phyloP scores from a whole-genome alignment of 441 rosid genomes.

The Macaranga tanarius region DNA sequence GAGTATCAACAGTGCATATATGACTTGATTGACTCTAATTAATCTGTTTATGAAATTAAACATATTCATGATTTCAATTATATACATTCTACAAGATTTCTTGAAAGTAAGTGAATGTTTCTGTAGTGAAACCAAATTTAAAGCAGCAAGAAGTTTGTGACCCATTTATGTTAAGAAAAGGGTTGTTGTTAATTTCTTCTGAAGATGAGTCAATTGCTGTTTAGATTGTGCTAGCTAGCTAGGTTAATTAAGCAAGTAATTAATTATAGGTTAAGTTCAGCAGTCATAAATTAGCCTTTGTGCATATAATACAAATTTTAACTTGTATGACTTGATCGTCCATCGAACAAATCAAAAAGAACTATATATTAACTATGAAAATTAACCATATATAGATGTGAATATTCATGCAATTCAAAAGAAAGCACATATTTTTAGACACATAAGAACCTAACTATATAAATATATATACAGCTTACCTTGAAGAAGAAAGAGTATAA shows the following conservation, averaged over 20 bases:
- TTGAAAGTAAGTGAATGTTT: neutral
- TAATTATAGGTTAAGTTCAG: neutral
- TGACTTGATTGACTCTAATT: neutral
- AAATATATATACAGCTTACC: slow-evolving; percentile 18
- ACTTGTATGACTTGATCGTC: neutral
- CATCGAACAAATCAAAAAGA: too few relatives aligned
- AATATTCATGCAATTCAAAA: neutral
- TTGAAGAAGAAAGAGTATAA: neutral
- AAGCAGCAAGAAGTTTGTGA: neutral
- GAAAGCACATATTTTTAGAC: neutral
- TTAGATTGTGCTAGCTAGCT: too few relatives aligned
- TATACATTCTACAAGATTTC: neutral
- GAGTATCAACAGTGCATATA: neutral
- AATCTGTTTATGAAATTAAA: too few relatives aligned
- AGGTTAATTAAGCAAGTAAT: too few relatives aligned
- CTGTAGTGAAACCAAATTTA: neutral
- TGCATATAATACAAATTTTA: neutral
- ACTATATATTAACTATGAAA: too few relatives aligned
- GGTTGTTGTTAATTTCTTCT: too few relatives aligned
- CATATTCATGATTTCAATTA: too few relatives aligned
- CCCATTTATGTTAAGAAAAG: too few relatives aligned
- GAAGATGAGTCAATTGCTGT: too few relatives aligned
- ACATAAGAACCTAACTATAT: too few relatives aligned
- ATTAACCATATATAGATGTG: too few relatives aligned
- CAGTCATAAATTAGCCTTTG: neutral